Base-by-base conservation (phyloP, 345 rosid genomes). In the Pistacia vera region DNA sequence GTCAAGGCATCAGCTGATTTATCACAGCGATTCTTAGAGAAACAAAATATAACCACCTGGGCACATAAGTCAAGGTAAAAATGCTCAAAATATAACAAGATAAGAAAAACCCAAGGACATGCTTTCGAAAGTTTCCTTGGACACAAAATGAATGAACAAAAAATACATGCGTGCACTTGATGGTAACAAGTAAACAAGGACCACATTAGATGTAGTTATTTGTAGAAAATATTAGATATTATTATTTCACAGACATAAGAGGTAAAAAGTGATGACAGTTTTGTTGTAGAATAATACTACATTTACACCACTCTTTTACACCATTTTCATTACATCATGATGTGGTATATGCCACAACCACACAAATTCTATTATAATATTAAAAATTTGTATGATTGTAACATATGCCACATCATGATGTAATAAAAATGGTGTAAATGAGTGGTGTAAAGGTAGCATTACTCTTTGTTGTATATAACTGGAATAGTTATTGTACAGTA, bases 11-110 rank as follows among this genome's bases (percentile, higher is more conserved):
- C 95, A 16, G 98, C 98, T 70, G 91, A 93, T 85, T 89, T 95
- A 86, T 93, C 97, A 78, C 98, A 95, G 59, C 92, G 91, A 76
- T 93, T 90, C 95, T 95, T 95, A 22, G 99, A 95, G 91, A 95
- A 92, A 81, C 97, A 91, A 86, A 95, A 95, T 77, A 95, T 85
- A 80, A 95, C 89, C 76, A 90, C 98, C 99, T 95, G 81, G 65
- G 38, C 33, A 77, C 60, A 70, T 54, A 81, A 73, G 54, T 74
- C 44, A 66, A 74, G 35, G 79, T 33, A 68, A 72, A 80, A 77
- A 44, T 46, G 56, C 22, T 69, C 75, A 81, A 46, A 75, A 20
- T 48, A 35, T 22, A 66, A 36, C 28, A 68, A 62, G 56, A 67
- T 52, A 55, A 64, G 22, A 70, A 56, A 75, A 63, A 63, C 52